phyloP scores from a whole-genome alignment of 1,284 basidiomycete genomes.

The Leccinum olivaceoglutinosum region DNA sequence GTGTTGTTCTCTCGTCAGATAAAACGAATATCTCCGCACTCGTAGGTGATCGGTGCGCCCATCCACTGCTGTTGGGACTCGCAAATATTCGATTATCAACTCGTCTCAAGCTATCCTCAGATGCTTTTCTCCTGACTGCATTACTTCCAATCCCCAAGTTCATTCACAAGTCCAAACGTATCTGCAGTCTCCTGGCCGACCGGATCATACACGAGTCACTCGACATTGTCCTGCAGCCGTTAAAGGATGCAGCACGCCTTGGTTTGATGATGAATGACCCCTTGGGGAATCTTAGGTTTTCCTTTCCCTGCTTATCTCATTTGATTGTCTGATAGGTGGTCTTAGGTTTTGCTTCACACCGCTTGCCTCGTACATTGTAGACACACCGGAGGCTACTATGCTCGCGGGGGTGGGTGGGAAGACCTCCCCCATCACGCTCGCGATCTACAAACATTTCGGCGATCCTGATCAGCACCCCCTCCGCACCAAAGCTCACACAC shows the following conservation, averaged over 20 bases:
- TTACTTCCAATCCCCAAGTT: not conserved
- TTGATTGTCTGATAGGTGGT: too few species aligned
- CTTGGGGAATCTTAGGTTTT: not conserved
- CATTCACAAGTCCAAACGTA: not conserved
- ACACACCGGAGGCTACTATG: too few species aligned
- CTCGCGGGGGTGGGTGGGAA: too few species aligned
- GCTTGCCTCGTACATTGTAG: too few species aligned
- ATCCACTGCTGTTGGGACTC: not conserved
- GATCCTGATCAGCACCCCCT: too few species aligned
- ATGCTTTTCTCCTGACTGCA: not conserved
- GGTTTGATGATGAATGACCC: not conserved
- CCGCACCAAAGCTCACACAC: too few species aligned
- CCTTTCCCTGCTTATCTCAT: too few species aligned
- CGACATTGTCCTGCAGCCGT: not conserved
- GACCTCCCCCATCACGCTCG: too few species aligned
- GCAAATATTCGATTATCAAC: not conserved
- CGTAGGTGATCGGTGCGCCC: not conserved
- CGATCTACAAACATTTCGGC: too few species aligned
- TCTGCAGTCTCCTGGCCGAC: not conserved
- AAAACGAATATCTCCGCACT: not conserved
- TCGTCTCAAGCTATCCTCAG: not conserved
- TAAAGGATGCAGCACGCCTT: not conserved
- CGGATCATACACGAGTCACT: not conserved
- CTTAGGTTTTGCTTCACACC: not conserved
- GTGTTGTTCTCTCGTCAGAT: not conserved